phyloP scores from a whole-genome alignment of 495 filamentous ascomycete genomes.

The Paragyromitra xinjiangensis region DNA sequence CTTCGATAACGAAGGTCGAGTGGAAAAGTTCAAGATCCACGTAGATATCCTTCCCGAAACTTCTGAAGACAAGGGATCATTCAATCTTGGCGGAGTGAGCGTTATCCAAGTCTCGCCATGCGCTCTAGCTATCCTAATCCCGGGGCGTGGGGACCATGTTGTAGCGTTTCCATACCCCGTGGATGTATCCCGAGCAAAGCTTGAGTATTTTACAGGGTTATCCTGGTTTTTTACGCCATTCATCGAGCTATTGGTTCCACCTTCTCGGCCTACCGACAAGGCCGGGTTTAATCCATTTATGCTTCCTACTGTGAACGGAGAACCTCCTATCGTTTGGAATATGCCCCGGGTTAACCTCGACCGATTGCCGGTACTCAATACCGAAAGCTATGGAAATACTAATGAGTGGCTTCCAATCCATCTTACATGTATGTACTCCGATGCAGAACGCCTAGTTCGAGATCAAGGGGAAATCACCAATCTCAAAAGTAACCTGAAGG shows the following conservation, averaged over 20 bases:
- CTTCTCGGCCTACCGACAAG: slow-evolving; percentile 3
- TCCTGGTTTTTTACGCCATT: neutral
- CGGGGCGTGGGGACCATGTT: slow-evolving; percentile 10
- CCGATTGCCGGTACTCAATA: slow-evolving; percentile 53
- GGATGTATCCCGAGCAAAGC: slow-evolving; percentile 42
- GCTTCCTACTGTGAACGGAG: slow-evolving; percentile 6
- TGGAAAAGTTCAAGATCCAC: slow-evolving; percentile 17
- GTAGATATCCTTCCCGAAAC: neutral
- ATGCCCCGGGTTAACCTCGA: slow-evolving; percentile 50
- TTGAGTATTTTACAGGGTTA: slow-evolving; percentile 53
- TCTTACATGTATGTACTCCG: slow-evolving; percentile 55
- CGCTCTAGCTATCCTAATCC: slow-evolving; percentile 46
- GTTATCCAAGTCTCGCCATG: slow-evolving; percentile 49
- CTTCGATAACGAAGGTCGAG: neutral
- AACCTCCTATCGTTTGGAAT: slow-evolving; percentile 21
- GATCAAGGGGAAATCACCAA: slow-evolving; percentile 1
- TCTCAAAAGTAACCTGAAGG: slow-evolving; percentile 57
- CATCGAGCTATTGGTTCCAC: slow-evolving; percentile 15
- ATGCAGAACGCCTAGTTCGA: slow-evolving; percentile 50
- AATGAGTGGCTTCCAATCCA: slow-evolving; percentile 54
- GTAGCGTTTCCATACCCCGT: slow-evolving; percentile 59
- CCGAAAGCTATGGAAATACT: slow-evolving; percentile 10
- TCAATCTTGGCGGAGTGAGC: slow-evolving; percentile 28
- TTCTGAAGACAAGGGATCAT: neutral
- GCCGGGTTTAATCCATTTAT: slow-evolving; percentile 3